phyloP scores from a whole-genome alignment of 2,329 filamentous ascomycete genomes.

The Tolypocladium ovalisporum region DNA sequence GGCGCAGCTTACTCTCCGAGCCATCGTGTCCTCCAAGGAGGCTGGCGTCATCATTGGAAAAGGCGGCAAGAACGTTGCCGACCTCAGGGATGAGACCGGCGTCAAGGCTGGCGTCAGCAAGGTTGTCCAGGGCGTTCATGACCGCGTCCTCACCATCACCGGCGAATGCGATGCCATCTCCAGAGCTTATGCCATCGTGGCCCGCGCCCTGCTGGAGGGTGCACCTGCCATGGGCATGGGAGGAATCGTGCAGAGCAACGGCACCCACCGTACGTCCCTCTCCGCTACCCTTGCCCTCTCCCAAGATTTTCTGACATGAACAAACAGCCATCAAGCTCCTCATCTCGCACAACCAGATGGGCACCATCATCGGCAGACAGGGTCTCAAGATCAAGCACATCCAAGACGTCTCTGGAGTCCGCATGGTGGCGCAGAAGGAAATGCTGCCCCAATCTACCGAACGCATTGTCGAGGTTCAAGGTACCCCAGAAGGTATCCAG shows the following conservation, averaged over 20 bases:
- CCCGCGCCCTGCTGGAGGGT: slow-evolving; percentile 82
- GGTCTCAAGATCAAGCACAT: slow-evolving; percentile 99
- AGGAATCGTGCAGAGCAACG: slow-evolving; percentile 73
- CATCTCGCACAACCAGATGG: slow-evolving; percentile 99
- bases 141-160: slow-evolving; percentile 92
- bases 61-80: slow-evolving; percentile 94
- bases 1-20: slow-evolving; percentile 84
- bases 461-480: slow-evolving; percentile 93
- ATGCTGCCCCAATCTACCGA: slow-evolving; percentile 99
- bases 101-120: slow-evolving; percentile 98
- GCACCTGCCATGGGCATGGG: slow-evolving; percentile 95
- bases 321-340: slow-evolving; percentile 81
- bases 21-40: slow-evolving; percentile 98
- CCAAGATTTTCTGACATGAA: slow-evolving; percentile 5
- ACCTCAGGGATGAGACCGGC: slow-evolving; percentile 92
- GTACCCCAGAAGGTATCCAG: slow-evolving; percentile 88
- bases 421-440: slow-evolving; percentile 99
- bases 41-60: slow-evolving; percentile 99
- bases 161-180: slow-evolving; percentile 81
- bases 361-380: slow-evolving; percentile 93
- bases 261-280: slow-evolving; percentile 69
- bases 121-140: slow-evolving; percentile 93
- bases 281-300: not conserved
- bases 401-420: slow-evolving; percentile 89
- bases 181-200: slow-evolving; percentile 87